Evolutionary conservation across 306 rosid species (phyloP), one percentile per base, ranked within the genome.

Genomic region (Acmispon strigosus): DNA sequence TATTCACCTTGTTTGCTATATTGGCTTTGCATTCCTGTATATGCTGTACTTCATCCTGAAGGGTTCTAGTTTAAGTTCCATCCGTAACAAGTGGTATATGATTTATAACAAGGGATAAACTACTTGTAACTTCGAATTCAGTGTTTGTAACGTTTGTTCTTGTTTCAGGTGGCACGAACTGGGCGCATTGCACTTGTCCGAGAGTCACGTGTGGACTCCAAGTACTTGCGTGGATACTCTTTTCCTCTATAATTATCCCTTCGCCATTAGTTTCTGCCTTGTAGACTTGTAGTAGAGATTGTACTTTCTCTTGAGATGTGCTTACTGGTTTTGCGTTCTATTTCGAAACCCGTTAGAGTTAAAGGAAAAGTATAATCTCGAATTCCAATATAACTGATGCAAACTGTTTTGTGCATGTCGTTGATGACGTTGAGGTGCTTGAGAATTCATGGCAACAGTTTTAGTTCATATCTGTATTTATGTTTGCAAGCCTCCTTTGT

Each of bases 141-240:
- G 17, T 57, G 5, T 63, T 72, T 29, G 14, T 24, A 16, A 72
- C 37, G 27, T 60, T 51, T 42, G 5, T 54, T 39, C 17, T 57
- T 48, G 67, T 27, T 62, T 76, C 70, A 91, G 97, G 97, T 91
- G 78, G 97, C 97, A 20, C 84, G 97, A 62, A 91, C 97, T 1
- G 97, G 97, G 66, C 86, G 96, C 48, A 72, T 88, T 71, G 96
- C 92, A 10, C 78, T 91, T 13, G 52, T 84, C 61, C 96, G 97
- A 0, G 92, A 86, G 59, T 91, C 92, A 8, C 96, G 97, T 34
- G 97, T 91, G 73, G 97, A 88, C 66, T 88, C 96, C 49, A 86
- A 47, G 41, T 68, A 91, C 76, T 83, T 91, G 61, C 92, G 97
- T 34, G 97, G 97, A 69, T 91, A 88, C 78, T 80, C 97, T 8